phyloP scores from a whole-genome alignment of 352 stramenopile species.

The Phytophthora brassicae region DNA sequence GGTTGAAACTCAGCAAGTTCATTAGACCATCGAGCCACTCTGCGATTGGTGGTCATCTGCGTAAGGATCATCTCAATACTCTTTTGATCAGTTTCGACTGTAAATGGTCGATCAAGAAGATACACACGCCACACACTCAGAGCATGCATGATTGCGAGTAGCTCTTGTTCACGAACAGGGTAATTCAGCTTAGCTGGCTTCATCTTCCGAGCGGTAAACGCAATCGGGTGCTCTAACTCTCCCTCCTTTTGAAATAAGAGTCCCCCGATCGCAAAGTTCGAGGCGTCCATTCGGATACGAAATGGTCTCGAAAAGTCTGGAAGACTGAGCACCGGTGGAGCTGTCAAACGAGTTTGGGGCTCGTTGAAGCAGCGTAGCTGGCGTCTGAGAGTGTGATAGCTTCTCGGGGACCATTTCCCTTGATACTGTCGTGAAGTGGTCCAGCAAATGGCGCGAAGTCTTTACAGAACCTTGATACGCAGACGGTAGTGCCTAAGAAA shows the following conservation, averaged over 20 bases:
- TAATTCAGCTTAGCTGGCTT: constrained; percentile 15
- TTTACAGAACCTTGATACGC: neutral
- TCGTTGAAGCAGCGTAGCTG: neutral
- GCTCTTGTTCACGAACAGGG: constrained; percentile 13
- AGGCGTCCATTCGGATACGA: constrained; percentile 1
- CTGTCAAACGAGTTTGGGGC: neutral
- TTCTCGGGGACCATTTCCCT: neutral
- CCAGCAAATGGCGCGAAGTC: neutral
- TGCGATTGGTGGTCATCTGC: constrained; percentile 9
- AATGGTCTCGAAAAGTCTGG: neutral
- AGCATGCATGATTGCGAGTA: constrained; percentile 2
- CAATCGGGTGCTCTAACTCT: constrained; percentile 8
- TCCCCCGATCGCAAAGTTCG: constrained; percentile 9
- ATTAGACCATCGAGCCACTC: constrained; percentile 12
- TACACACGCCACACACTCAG: constrained; percentile 1
- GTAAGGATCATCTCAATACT: constrained; percentile 12
- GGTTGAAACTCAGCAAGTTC: constrained; percentile 14
- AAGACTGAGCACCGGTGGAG: neutral
- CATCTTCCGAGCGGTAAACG: constrained; percentile 10
- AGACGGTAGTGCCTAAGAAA: too few relatives aligned
- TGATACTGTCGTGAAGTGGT: neutral
- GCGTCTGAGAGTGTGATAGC: neutral
- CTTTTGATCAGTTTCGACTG: constrained; percentile 16
- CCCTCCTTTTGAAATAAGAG: constrained; percentile 17
- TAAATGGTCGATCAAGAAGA: neutral